Conservation (phyloP, 306 rosid species). For the Dalbergia oliveri region DNA sequence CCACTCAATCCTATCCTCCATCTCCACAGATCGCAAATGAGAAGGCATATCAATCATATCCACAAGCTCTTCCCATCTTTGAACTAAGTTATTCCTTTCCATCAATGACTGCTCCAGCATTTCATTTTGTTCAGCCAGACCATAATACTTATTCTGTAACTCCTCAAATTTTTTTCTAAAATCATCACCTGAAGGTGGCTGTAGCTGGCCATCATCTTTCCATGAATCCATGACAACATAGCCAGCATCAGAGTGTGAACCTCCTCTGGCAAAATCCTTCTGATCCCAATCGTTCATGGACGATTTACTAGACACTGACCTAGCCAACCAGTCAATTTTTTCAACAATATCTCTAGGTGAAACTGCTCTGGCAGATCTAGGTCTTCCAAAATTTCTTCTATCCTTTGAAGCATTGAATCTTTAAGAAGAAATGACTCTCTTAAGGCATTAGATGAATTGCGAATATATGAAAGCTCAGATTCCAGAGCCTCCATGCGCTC, state of each 20-base stretch:
- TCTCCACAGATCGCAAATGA: constrained; percentile 79
- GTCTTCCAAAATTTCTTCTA: constrained; percentile 96
- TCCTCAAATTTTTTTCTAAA: constrained; percentile 75
- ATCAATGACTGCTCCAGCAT: constrained; percentile 95
- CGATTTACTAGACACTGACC: constrained; percentile 66
- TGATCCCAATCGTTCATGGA: constrained; percentile 79
- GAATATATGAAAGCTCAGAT: constrained; percentile 96
- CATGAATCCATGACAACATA: constrained; percentile 74
- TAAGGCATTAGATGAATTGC: constrained; percentile 93
- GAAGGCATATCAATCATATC: constrained; percentile 84
- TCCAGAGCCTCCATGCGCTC: constrained; percentile 96
- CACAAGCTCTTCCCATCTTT: constrained; percentile 92
- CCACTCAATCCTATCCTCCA: constrained; percentile 87
- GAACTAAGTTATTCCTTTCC: constrained; percentile 88
- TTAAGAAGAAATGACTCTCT: constrained; percentile 98
- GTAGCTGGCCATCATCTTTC: constrained; percentile 76
- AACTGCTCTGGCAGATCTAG: constrained; percentile 96
- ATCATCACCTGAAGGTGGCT: constrained; percentile 61
- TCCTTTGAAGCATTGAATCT: constrained; percentile 96
- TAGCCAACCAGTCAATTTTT: constrained; percentile 97
- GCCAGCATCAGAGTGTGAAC: constrained; percentile 79
- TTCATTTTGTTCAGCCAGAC: constrained; percentile 96
- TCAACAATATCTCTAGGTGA: constrained; percentile 89
- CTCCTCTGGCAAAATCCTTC: constrained; percentile 70
- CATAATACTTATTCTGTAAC: constrained; percentile 80